phyloP scores from a whole-genome alignment of 768 basidiomycete genomes.

The Serendipita sp. region DNA sequence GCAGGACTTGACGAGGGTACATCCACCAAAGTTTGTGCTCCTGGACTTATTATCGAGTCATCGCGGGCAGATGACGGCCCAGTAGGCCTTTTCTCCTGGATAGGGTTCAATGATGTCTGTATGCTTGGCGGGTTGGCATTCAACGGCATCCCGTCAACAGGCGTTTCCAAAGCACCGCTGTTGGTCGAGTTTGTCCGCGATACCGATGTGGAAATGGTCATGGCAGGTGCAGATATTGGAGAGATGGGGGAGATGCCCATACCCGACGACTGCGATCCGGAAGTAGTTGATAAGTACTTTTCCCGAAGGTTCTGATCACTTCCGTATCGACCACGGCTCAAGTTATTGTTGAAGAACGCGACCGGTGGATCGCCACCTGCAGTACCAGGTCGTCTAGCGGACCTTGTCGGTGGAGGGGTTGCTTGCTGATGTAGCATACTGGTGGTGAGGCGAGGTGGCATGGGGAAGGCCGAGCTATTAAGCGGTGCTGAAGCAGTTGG shows the following conservation, averaged over 20 bases:
- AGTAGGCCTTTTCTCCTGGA: background rate
- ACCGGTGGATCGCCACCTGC: slow-evolving; percentile 4
- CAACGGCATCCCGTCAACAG: background rate
- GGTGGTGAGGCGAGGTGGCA: background rate
- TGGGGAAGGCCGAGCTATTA: background rate
- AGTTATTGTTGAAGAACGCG: background rate
- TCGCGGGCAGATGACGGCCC: background rate
- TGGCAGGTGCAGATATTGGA: background rate
- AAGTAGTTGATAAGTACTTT: background rate
- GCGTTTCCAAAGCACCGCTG: background rate
- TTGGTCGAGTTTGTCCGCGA: background rate
- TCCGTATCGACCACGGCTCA: background rate
- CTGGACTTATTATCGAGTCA: background rate
- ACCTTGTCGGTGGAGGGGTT: background rate
- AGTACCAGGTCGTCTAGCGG: background rate
- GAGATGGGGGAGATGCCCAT: background rate
- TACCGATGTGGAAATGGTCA: slow-evolving; percentile 1
- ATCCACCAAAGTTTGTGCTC: background rate
- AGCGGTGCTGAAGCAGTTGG: background rate
- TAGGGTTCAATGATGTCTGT: background rate
- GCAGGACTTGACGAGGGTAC: background rate
- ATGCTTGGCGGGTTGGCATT: background rate
- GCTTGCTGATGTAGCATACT: background rate
- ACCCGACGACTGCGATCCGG: background rate
- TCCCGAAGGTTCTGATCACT: slow-evolving; percentile 5